Percentiles rank a stretch among this genome's conserved stretches.
These are phyloP conservation scores for Colletotrichum orchidophilum DNA, from an alignment of 2,329 filamentous ascomycete species.

Conservation along the genomic window DNA sequence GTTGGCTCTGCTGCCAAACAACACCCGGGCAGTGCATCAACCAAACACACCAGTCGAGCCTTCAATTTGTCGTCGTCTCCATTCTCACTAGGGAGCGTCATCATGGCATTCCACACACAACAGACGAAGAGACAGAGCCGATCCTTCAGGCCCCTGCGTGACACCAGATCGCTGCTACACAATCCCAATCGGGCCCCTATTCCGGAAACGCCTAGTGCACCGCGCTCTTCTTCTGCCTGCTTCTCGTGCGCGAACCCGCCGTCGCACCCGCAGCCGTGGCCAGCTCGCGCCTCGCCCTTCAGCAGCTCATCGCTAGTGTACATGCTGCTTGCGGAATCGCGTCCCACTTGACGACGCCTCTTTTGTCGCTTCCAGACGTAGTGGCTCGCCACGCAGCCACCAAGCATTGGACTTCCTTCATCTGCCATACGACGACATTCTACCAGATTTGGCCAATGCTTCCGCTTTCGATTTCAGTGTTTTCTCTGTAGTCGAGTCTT, in stretches of 20 bases:
- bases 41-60: not conserved
- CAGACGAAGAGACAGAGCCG: not conserved
- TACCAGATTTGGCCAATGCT: slow-evolving; percentile 10
- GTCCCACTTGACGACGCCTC: slow-evolving; percentile 4
- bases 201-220: slow-evolving; percentile 21
- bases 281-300: slow-evolving; percentile 1
- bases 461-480: slow-evolving; percentile 20
- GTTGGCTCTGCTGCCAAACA: not conserved
- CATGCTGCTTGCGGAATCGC: slow-evolving; percentile 20
- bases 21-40: not conserved
- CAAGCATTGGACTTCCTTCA: not conserved
- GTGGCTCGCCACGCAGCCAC: slow-evolving; percentile 21
- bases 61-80: slow-evolving; percentile 6
- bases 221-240: not conserved
- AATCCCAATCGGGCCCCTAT: slow-evolving; percentile 15
- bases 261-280: not conserved
- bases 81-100: not conserved
- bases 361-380: slow-evolving; percentile 18
- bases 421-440: slow-evolving; percentile 1
- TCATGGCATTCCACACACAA: not conserved
- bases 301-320: not conserved
- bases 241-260: not conserved
- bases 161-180: slow-evolving; percentile 22
- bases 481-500: not conserved
- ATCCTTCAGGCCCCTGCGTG: slow-evolving; percentile 20